A percentile compares a stretch with the other conserved stretches of the same genome.
These are phyloP conservation scores for Sanghuangporus weigelae DNA, from an alignment of 1,284 basidiomycete species.

Conservation along the genomic window DNA sequence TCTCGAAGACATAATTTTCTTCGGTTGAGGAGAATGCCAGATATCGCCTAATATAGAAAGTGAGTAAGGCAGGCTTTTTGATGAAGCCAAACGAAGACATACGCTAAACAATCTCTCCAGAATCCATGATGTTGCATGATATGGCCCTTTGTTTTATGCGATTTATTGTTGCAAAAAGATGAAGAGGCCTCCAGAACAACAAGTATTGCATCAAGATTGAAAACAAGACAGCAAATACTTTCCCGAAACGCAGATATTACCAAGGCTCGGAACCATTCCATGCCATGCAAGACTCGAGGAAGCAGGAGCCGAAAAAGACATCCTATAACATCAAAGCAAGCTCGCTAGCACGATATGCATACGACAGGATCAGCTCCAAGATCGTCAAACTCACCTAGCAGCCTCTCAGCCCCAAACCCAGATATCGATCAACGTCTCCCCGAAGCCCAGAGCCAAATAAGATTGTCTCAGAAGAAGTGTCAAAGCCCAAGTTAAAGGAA, in stretches of 20 bases:
- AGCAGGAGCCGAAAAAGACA: no score
- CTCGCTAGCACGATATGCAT: no score
- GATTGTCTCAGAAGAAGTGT: no score
- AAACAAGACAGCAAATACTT: background rate
- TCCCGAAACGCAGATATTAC: background rate
- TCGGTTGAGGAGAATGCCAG: background rate
- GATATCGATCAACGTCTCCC: no score
- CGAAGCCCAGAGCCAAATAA: no score
- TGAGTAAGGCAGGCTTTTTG: background rate
- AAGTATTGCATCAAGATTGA: background rate
- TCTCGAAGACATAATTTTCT: background rate
- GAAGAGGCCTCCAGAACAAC: background rate
- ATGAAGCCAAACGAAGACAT: background rate
- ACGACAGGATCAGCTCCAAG: no score
- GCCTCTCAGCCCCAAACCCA: no score
- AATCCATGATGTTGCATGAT: slow-evolving; percentile 2
- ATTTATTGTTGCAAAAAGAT: background rate
- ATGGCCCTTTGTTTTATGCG: background rate
- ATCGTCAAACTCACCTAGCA: no score
- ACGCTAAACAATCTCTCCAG: background rate
- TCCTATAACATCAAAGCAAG: no score
- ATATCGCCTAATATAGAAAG: slow-evolving; percentile 6
- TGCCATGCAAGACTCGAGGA: no score
- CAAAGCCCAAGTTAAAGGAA: no score
- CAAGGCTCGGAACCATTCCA: no score